phyloP scores from a whole-genome alignment of 2,329 filamentous ascomycete genomes.

The Phialocephala subalpina region DNA sequence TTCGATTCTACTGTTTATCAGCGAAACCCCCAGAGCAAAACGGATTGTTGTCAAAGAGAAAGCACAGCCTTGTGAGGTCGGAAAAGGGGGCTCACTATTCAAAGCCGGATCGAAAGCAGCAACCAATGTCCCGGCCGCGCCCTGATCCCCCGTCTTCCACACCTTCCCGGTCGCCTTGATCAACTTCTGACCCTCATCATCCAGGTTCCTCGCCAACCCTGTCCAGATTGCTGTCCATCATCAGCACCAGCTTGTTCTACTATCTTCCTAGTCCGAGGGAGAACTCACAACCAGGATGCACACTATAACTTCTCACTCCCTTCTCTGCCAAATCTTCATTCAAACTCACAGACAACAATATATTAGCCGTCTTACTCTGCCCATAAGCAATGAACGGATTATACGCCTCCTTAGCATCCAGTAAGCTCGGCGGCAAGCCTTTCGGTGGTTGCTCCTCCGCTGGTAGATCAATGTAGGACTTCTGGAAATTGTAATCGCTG shows the following conservation, averaged over 20 bases:
- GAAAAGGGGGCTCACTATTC: conserved; percentile 13
- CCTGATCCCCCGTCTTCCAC: conserved; percentile 33
- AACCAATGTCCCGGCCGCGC: conserved; percentile 30
- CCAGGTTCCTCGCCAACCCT: conserved; percentile 26
- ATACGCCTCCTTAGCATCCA: conserved; percentile 28
- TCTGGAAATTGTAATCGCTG: conserved; percentile 46
- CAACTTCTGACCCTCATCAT: conserved; percentile 24
- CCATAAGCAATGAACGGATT: conserved; percentile 47
- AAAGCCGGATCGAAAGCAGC: conserved; percentile 34
- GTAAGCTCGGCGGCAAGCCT: conserved; percentile 12
- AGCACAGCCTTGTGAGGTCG: background rate
- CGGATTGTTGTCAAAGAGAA: background rate
- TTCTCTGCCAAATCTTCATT: conserved; percentile 29
- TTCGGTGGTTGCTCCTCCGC: conserved; percentile 26
- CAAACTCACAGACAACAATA: conserved; percentile 35
- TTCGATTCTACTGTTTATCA: background rate
- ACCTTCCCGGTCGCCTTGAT: conserved; percentile 22
- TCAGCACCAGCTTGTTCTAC: too few relatives aligned
- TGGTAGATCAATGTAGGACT: conserved; percentile 25
- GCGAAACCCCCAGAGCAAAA: background rate
- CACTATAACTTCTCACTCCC: conserved; percentile 15
- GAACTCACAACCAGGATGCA: conserved; percentile 33
- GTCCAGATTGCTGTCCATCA: conserved; percentile 28
- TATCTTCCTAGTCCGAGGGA: background rate
- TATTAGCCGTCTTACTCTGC: conserved; percentile 55